Percentiles rank a stretch among this genome's conserved stretches.
phyloP scores from a whole-genome alignment of 2,329 filamentous ascomycete species.

The Bipolaris cookei region DNA sequence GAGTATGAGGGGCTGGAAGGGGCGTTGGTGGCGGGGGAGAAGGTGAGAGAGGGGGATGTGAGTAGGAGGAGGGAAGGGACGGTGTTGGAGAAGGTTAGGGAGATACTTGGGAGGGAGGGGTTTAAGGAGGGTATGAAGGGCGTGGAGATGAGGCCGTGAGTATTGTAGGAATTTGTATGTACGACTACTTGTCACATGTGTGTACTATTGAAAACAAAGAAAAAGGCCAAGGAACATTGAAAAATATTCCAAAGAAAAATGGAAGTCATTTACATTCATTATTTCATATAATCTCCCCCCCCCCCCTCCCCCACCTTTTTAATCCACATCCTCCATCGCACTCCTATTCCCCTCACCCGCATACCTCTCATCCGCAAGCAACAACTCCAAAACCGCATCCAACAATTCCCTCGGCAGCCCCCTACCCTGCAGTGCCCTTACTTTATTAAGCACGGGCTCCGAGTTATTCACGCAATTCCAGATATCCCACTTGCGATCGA shows the following conservation, averaged over 20 bases:
- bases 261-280: background rate
- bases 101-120: constrained; percentile 39
- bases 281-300: too few species aligned
- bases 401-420: constrained; percentile 36
- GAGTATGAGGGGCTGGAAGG: constrained; percentile 73
- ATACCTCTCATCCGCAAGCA: constrained; percentile 46
- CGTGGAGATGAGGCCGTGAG: constrained; percentile 33
- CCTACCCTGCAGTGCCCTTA: constrained; percentile 39
- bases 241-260: background rate
- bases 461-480: constrained; percentile 39
- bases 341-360: constrained; percentile 16
- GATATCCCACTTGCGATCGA: constrained; percentile 44
- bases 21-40: constrained; percentile 38
- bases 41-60: constrained; percentile 35
- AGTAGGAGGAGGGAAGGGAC: constrained; percentile 39
- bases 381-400: constrained; percentile 44
- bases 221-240: background rate
- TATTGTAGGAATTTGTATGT: too few species aligned
- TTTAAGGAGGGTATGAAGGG: constrained; percentile 45
- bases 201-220: background rate
- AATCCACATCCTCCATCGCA: background rate
- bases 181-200: too few species aligned
- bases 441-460: constrained; percentile 39
- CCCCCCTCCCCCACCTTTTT: too few species aligned
- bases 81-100: constrained; percentile 45